Base-by-base conservation (phyloP, 108 stramenopile genomes). In the Discostella pseudostelligera region DNA sequence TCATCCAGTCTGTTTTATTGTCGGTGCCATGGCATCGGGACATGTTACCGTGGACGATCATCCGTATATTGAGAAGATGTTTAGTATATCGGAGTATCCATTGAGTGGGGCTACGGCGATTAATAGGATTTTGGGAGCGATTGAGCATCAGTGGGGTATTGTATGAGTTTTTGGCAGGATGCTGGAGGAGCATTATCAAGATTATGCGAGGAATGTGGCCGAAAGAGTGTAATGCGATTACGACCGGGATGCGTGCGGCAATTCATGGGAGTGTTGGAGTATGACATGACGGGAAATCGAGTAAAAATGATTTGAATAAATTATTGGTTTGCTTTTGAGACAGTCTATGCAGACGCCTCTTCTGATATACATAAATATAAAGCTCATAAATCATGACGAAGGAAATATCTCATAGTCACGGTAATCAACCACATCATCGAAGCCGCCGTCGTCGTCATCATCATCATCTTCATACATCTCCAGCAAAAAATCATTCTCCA, bases 21-120 rank as follows among this genome's bases (percentile, higher is more conserved):
- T 99, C 62, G 99, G 99, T 7, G 99, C 97, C 59, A 97, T 98
- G 95, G 92, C 97, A 36, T 72, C 89, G 7, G 97, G 96, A 1
- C 90, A 96, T 79, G 78, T 99, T 16, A 91, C 85, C 12, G 72
- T 83, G 35, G 93, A 97, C 37, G 96, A 96, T 70, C 91, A 96
- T 76, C 96, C 96, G 0, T 95, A 97, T 64, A 96, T 97, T 48
- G 95, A 96, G 63, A 93, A 98, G 56, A 92, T 96, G 91, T 56
- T 97, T 40, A 87, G 89, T 64, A 84, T 99, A 43, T 92, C 89
- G 39, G 92, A 96, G 60, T 99, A 96, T 83, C 96, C 97, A 19
- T 68, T 98, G 32, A 92, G 89, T 60, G 98, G 97, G 21, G 96
- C 96, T 10, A 74, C 95, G 20, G 98, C 97, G 16, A 82, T 97